phyloP scores from a whole-genome alignment of 306 rosid species.

The Lablab purpureus region DNA sequence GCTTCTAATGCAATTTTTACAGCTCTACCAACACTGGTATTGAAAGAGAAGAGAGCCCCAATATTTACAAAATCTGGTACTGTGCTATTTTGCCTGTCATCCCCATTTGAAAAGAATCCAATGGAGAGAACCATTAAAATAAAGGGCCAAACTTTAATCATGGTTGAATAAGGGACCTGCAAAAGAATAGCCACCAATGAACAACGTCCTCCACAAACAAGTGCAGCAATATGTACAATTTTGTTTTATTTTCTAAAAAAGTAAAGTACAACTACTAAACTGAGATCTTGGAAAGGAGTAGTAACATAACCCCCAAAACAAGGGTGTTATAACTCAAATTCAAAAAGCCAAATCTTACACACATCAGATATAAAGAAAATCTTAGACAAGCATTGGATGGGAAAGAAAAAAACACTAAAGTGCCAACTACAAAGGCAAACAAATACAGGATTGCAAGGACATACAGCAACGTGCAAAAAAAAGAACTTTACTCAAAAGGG shows the following conservation, averaged over 20 bases:
- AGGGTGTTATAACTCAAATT: background rate
- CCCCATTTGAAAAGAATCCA: constrained; percentile 60
- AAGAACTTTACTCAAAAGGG: constrained; percentile 10
- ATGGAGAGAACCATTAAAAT: constrained; percentile 53
- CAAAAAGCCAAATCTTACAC: constrained; percentile 21
- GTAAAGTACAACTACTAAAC: background rate
- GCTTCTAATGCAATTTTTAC: constrained; percentile 71
- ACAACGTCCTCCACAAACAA: constrained; percentile 42
- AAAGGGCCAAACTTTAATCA: constrained; percentile 62
- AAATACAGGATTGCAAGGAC: constrained; percentile 4
- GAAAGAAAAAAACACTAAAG: constrained; percentile 34
- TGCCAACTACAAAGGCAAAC: constrained; percentile 21
- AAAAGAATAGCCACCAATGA: constrained; percentile 35
- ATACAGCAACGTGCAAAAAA: constrained; percentile 17
- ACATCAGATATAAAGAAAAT: constrained; percentile 26
- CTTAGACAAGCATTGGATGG: background rate
- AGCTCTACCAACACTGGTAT: constrained; percentile 65
- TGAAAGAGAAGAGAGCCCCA: constrained; percentile 74
- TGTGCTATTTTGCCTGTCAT: constrained; percentile 49
- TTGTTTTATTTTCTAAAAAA: background rate
- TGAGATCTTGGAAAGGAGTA: constrained; percentile 10
- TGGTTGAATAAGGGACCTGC: constrained; percentile 44
- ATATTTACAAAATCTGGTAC: constrained; percentile 69
- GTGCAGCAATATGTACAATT: constrained; percentile 35
- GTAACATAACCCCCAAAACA: constrained; percentile 20